Evolutionary conservation across 441 rosid species (phyloP).

Genomic region (Metrosideros polymorpha): DNA sequence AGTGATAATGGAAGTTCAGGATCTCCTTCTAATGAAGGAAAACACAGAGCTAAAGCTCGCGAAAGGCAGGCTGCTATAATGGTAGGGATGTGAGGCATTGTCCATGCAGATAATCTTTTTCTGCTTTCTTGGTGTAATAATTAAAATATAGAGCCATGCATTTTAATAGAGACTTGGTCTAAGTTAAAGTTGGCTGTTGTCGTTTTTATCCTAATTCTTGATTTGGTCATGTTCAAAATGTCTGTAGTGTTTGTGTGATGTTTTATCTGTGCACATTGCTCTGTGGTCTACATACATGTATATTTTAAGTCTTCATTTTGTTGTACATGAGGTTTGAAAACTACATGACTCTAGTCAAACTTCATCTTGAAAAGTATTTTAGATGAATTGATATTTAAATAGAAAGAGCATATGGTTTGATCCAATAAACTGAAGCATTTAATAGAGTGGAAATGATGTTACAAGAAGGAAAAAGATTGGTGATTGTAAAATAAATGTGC

Average conservation of each 20-base stretch:
- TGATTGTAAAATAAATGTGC: neutral
- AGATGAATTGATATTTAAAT: neutral
- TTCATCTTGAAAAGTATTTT: neutral
- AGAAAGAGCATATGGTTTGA: neutral
- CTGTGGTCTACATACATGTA: neutral
- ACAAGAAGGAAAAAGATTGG: neutral
- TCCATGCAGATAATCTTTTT: neutral
- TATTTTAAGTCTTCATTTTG: neutral
- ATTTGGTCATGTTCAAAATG: neutral
- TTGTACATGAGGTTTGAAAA: neutral
- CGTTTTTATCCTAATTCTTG: neutral
- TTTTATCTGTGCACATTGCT: neutral
- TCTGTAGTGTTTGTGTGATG: neutral
- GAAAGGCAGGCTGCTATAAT: conserved; percentile 91
- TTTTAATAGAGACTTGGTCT: neutral
- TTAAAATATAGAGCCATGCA: neutral
- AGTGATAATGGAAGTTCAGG: conserved; percentile 21
- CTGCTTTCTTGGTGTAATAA: neutral
- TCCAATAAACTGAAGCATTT: neutral
- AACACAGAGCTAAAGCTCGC: conserved; percentile 85
- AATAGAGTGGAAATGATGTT: neutral
- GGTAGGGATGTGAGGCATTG: conserved; percentile 40
- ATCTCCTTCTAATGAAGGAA: conserved; percentile 54
- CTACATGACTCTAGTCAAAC: neutral
- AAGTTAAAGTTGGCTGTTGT: neutral